phyloP scores from a whole-genome alignment of 805 yeast species.

The Starmera dryadoides region DNA sequence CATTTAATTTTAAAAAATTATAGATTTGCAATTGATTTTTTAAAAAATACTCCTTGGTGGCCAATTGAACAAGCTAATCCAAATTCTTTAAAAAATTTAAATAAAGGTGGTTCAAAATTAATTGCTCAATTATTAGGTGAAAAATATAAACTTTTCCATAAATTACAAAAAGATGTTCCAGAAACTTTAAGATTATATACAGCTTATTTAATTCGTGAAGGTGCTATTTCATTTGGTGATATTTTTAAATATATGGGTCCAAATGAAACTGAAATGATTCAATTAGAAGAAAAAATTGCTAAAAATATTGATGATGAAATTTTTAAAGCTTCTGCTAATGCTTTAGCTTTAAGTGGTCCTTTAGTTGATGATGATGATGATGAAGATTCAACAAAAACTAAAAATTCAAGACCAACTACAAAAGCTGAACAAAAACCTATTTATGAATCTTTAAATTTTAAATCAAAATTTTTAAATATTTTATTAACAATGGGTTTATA shows the following conservation, averaged over 20 bases:
- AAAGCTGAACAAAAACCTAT: too few species aligned
- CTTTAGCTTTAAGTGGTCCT: conserved; percentile 85
- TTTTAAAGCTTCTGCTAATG: conserved; percentile 59
- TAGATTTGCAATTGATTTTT: conserved; percentile 39
- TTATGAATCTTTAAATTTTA: too few species aligned
- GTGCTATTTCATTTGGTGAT: conserved; percentile 56
- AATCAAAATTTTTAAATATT: conserved; percentile 41
- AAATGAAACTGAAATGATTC: conserved; percentile 35
- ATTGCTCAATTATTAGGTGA: conserved; percentile 51
- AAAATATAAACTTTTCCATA: conserved; percentile 26
- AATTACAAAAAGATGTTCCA: conserved; percentile 26
- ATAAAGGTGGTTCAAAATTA: conserved; percentile 45
- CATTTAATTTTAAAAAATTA: conserved; percentile 36
- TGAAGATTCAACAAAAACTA: too few species aligned
- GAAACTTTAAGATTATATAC: conserved; percentile 38
- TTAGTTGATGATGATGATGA: conserved; percentile 60
- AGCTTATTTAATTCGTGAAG: conserved; percentile 56
- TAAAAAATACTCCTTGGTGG: conserved; percentile 64
- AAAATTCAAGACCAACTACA: conserved; percentile 1
- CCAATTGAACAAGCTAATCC: conserved; percentile 33
- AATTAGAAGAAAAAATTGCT: conserved; percentile 37
- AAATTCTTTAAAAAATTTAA: conserved; percentile 25
- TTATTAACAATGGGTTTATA: conserved; percentile 54
- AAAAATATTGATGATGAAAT: conserved; percentile 47
- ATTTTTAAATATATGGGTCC: conserved; percentile 55